Percentiles rank a stretch among this genome's conserved stretches.
Evolutionary conservation across 495 filamentous ascomycete genomes (phyloP).

Genomic region (Penicillium silybi): DNA sequence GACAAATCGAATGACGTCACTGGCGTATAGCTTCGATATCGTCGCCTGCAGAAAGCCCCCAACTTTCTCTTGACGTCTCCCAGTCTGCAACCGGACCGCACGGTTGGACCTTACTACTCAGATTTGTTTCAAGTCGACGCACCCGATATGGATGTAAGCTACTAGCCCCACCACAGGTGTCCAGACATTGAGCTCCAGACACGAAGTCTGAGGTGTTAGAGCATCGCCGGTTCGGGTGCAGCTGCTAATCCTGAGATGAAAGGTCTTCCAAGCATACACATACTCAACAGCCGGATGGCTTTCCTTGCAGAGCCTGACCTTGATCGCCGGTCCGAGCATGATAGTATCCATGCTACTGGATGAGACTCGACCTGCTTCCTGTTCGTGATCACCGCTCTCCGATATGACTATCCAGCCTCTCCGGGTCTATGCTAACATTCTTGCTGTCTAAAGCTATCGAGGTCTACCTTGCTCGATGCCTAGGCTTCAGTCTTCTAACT

Average conservation of each 20-base stretch:
- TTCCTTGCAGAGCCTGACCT: slow-evolving; percentile 58
- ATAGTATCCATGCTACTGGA: slow-evolving; percentile 59
- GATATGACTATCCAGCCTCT: neutral
- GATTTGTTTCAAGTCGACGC: neutral
- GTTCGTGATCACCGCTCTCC: slow-evolving; percentile 33
- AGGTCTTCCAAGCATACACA: slow-evolving; percentile 66
- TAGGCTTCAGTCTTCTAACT: slow-evolving; percentile 63
- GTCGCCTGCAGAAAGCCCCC: neutral
- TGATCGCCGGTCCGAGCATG: slow-evolving; percentile 62
- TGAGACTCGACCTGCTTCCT: slow-evolving; percentile 51
- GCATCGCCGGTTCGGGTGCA: neutral
- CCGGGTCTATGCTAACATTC: neutral
- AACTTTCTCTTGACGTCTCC: neutral
- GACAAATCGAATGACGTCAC: slow-evolving; percentile 16
- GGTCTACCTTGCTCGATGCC: slow-evolving; percentile 65
- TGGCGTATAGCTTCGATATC: neutral
- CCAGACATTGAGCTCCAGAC: no score
- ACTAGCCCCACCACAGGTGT: neutral
- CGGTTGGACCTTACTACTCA: neutral
- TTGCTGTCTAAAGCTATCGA: slow-evolving; percentile 51
- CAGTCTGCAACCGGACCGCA: neutral
- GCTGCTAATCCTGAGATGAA: neutral
- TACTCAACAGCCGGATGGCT: slow-evolving; percentile 66
- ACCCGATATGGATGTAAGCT: slow-evolving; percentile 19
- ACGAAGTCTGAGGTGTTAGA: neutral